A percentile compares a stretch with the other conserved stretches of the same genome.
These are phyloP conservation scores for Phytophthora ramorum DNA, from an alignment of 352 stramenopile genomes.

Conservation along the genomic window DNA sequence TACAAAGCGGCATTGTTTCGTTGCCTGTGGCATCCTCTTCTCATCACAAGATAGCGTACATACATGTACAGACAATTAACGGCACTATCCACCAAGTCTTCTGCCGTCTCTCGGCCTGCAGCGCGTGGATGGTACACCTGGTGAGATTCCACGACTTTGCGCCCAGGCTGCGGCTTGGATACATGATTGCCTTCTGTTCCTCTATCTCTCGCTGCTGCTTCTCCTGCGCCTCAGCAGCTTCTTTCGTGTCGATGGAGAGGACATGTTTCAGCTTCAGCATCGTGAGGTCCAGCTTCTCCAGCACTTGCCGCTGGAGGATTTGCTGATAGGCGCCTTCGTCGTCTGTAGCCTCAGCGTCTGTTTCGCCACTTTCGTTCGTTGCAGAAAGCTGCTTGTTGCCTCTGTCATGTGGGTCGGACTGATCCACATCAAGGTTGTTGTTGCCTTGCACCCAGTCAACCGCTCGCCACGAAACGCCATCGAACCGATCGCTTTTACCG, in stretches of 20 bases:
- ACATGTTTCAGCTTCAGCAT: constrained; percentile 70
- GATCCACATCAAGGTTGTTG: constrained; percentile 10
- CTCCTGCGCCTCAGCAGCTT: constrained; percentile 42
- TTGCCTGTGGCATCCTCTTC: no score
- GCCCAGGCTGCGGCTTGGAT: background rate
- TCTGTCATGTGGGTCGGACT: background rate
- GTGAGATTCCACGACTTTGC: constrained; percentile 4
- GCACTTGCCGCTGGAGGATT: constrained; percentile 51
- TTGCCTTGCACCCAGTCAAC: constrained; percentile 37
- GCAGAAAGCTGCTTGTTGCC: background rate
- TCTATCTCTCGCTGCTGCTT: constrained; percentile 20
- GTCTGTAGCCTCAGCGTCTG: background rate
- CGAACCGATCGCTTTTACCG: background rate
- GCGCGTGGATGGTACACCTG: constrained; percentile 32
- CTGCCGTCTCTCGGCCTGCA: constrained; percentile 46
- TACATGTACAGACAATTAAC: no score
- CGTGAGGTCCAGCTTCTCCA: constrained; percentile 70
- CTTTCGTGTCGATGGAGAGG: constrained; percentile 57
- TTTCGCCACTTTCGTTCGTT: background rate
- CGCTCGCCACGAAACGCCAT: constrained; percentile 19
- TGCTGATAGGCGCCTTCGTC: constrained; percentile 32
- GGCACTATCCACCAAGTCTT: constrained; percentile 51
- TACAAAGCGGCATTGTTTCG: no score
- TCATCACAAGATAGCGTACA: no score
- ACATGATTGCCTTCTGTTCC: background rate